These are phyloP conservation scores for Euphorbia peplus DNA, from an alignment of 345 rosid species.

Conservation along the genomic window DNA sequence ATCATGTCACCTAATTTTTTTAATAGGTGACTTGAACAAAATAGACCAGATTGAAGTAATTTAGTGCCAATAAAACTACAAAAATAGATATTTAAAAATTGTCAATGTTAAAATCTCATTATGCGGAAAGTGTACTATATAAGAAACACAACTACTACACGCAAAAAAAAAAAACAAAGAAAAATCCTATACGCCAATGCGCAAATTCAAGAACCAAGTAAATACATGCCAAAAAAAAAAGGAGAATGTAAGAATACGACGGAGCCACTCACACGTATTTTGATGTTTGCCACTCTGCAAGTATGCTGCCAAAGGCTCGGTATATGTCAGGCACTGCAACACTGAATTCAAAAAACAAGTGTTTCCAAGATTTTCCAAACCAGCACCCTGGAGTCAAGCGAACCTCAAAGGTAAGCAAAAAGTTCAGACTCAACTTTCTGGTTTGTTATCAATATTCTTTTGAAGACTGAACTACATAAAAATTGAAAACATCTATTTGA, in stretches of 20 bases:
- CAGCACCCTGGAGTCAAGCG: conserved; percentile 73
- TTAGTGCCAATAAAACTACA: background rate
- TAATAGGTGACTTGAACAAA: background rate
- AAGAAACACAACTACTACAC: background rate
- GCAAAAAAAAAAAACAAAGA: background rate
- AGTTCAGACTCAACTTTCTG: background rate
- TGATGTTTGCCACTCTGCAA: conserved; percentile 81
- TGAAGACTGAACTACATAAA: background rate
- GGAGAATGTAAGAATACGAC: background rate
- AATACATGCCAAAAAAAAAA: background rate
- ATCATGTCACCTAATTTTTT: background rate
- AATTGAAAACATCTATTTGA: background rate
- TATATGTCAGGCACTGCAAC: conserved; percentile 88
- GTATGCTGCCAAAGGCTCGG: conserved; percentile 90
- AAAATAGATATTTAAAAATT: background rate
- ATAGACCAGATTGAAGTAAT: background rate
- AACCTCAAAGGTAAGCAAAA: conserved; percentile 13
- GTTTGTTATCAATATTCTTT: background rate
- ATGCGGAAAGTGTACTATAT: too few relatives aligned
- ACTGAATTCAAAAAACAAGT: conserved; percentile 97
- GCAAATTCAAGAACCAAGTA: background rate
- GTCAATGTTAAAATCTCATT: background rate
- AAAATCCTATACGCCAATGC: background rate
- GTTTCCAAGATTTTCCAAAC: conserved; percentile 90
- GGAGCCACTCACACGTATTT: conserved; percentile 59